Evolutionary conservation across 345 rosid species (phyloP), one percentile per base, ranked within the genome.

Genomic region (Salix caprea): DNA sequence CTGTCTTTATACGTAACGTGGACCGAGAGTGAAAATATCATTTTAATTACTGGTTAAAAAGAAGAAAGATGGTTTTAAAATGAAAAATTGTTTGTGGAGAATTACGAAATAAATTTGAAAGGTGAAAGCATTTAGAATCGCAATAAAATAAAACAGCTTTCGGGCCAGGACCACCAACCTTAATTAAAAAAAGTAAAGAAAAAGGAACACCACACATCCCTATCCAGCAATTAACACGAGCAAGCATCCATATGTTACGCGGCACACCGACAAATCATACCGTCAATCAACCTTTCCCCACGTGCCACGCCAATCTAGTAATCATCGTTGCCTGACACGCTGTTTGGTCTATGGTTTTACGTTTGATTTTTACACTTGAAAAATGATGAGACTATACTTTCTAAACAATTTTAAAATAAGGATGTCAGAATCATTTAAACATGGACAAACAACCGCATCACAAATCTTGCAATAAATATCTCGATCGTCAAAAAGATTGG

Each of bases 91-190:
- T 39, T 65, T 52, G 56, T 5, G 42, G 52, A 54, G 34, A 54
- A 72, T 26, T 19, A 46, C 23, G 14, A 36, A 56, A 56, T 15
- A 7, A 13, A 4, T 58, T 73, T 15, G 37, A 3, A 1, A 46
- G 46, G 69, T 34, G 65, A 42, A 15, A 40, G 50, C 14, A 46
- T 78, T 65, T 48, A 65, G 12, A 67, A 32, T 64, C 21, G 14
- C 16, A 46, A 67, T 66, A 18, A 70, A 79, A 54, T 11, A 50
- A 64, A 67, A 39, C 54, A 71, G 19, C 67, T 15, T 2, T 28
- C 60, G 73, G 75, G 75, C 79, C 81, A 71, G 50, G 66, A 73
- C 39, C 68, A 71, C 74, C 82, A 76, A 69, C 60, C 67, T n/a
- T 19, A 56, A 65, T 7, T 26, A 36, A 65, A 50, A 44, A 42